Evolutionary conservation across 495 filamentous ascomycete genomes (phyloP).

Genomic region (Aspergillus coremiiformis): DNA sequence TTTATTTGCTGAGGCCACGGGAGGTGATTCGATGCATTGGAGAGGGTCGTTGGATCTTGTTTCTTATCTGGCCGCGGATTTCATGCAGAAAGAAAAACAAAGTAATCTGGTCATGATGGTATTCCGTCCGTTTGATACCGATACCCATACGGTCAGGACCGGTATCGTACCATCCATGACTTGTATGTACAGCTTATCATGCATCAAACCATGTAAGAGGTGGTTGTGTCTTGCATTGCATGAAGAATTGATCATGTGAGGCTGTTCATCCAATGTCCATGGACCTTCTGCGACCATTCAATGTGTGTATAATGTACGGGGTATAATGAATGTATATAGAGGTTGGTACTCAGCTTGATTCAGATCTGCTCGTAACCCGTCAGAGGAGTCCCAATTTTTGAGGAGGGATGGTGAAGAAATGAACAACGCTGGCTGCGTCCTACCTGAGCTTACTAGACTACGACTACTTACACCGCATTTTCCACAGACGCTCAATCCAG

Average conservation of each 20-base stretch:
- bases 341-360: too few species aligned
- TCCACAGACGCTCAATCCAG: constrained; percentile 5
- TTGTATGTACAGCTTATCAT: constrained; percentile 4
- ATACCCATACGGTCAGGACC: neutral
- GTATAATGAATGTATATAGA: too few species aligned
- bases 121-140: neutral
- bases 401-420: neutral
- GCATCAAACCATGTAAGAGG: constrained; percentile 15
- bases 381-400: neutral
- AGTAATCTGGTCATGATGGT: neutral
- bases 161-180: neutral
- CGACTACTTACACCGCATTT: constrained; percentile 22
- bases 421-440: neutral
- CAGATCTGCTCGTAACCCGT: too few species aligned
- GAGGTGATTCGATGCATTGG: neutral
- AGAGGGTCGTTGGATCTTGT: neutral
- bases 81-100: too few species aligned
- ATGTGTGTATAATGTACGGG: too few species aligned
- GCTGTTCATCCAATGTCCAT: constrained; percentile 3
- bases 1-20: neutral
- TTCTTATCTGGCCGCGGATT: neutral
- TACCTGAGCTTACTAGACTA: neutral
- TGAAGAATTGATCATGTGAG: constrained; percentile 41
- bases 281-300: too few species aligned
- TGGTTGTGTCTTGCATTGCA: constrained; percentile 28